Base-by-base conservation (phyloP, 208 protist genomes). In the Leishmania mexicana region DNA sequence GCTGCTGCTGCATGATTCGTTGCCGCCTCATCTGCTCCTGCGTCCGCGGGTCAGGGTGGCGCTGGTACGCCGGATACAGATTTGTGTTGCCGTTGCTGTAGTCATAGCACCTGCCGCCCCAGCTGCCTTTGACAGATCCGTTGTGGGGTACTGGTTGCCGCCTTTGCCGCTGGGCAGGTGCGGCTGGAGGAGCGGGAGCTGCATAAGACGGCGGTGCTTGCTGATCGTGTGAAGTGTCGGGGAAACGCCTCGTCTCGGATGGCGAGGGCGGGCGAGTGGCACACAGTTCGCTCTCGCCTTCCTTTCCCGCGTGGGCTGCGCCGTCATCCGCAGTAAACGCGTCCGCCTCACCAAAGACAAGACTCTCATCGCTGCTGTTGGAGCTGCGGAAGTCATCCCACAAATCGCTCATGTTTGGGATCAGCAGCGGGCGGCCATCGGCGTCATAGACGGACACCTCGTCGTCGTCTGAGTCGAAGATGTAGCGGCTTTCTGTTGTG, bases 371-470 rank as follows among this genome's bases (percentile, higher is more conserved):
- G 24, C 74, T 83, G 13, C 2, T 35, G 31, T 8, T 31, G 11
- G 40, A 19, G 38, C 80, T 74, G 24, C 24, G 62, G 3, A 35
- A n/a, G 10, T 83, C 80, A 42, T 45, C 73, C 11, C 40, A 83
- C 13, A 83, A 35, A 24, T 79, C 80, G 42, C 80, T 83, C 1
- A 79, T 15, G 42, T 78, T 83, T 1, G 74, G 80, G 49, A 79
- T 75, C 13, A 83, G 38, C 28, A 83, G 74, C 3, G 64, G 51
- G 0, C 47, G 31, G 7, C 80, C 80, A 53, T 58, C 45, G 8
- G 58, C 74, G 58, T 78, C 79, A 54, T 78, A 83, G 11, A 78
- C 79, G 0, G 79, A 83, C 15, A 78, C 79, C 28, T 83, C 79
- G 31, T 31, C 35, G 47, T 74, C 72, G 19, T 73, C 57, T 38